Conservation (phyloP, 257 asterid genomes). For the Fraxinus cuspidata region DNA sequence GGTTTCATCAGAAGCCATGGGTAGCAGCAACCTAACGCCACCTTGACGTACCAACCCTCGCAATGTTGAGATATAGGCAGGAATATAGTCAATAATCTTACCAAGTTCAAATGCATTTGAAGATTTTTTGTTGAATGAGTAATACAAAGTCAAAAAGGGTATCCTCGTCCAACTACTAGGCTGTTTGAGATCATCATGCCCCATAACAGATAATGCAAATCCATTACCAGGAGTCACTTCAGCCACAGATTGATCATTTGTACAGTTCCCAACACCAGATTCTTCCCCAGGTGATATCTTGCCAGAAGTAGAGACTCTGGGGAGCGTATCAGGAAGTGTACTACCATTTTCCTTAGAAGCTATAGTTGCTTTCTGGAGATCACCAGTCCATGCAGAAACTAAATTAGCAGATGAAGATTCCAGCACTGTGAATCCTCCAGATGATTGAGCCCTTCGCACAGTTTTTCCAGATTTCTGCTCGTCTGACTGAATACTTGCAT, state of each 20-base stretch:
- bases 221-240: constrained; percentile 31
- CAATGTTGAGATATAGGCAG: constrained; percentile 56
- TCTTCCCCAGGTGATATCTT: constrained; percentile 23
- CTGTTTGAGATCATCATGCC: constrained; percentile 40
- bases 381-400: constrained; percentile 64
- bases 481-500: constrained; percentile 34
- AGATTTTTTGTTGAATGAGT: constrained; percentile 41
- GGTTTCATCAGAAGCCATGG: constrained; percentile 44
- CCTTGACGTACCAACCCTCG: constrained; percentile 54
- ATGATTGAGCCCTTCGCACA: constrained; percentile 64
- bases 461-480: constrained; percentile 36
- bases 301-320: constrained; percentile 34
- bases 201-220: constrained; percentile 35
- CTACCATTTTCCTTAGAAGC: constrained; percentile 26
- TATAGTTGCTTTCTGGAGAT: constrained; percentile 34
- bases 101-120: constrained; percentile 42
- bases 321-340: constrained; percentile 29
- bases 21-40: constrained; percentile 61
- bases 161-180: constrained; percentile 50
- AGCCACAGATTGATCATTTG: constrained; percentile 24
- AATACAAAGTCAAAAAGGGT: constrained; percentile 43
- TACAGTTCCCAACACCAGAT: constrained; percentile 29
- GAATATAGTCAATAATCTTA: constrained; percentile 47
- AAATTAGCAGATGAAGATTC: constrained; percentile 57
- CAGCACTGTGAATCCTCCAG: constrained; percentile 48